These are phyloP conservation scores for Lactarius hatsudake DNA, from an alignment of 768 basidiomycete genomes.

Conservation along the genomic window DNA sequence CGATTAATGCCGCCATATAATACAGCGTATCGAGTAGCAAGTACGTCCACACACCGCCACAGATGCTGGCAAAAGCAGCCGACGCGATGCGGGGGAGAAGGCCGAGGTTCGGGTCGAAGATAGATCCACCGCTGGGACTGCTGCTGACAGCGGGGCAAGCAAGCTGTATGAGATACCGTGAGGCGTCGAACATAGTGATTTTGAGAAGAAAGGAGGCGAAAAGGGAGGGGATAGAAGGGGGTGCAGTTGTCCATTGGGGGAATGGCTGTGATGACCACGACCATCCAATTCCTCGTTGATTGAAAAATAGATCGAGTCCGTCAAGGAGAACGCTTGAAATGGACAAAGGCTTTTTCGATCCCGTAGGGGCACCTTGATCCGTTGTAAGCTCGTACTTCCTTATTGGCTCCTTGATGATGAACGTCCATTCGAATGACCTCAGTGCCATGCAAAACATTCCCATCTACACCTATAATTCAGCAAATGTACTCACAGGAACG, in stretches of 20 bases:
- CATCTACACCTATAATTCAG: not conserved
- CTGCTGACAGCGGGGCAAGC: not conserved
- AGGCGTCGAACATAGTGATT: slow-evolving; percentile 3
- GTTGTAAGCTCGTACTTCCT: too few species aligned
- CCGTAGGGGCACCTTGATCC: not conserved
- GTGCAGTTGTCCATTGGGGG: not conserved
- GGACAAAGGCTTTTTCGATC: not conserved
- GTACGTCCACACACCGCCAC: slow-evolving; percentile 18
- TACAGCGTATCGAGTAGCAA: slow-evolving; percentile 17
- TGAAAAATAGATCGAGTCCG: slow-evolving; percentile 12
- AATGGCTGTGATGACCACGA: slow-evolving; percentile 2
- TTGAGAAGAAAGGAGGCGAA: not conserved
- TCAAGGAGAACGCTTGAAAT: slow-evolving; percentile 9
- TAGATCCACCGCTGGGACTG: not conserved
- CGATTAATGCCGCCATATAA: slow-evolving; percentile 26
- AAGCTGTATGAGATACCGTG: slow-evolving; percentile 5
- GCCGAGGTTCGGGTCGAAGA: too few species aligned
- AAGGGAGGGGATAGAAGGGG: not conserved
- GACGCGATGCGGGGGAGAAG: not conserved
- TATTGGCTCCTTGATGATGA: not conserved
- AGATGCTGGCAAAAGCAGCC: slow-evolving; percentile 6
- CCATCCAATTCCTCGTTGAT: slow-evolving; percentile 13
- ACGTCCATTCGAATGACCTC: not conserved
- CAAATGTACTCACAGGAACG: not conserved
- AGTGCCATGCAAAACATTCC: not conserved